These are phyloP conservation scores for Celoporthe dispersa DNA, from an alignment of 2,329 filamentous ascomycete species.

Conservation along the genomic window DNA sequence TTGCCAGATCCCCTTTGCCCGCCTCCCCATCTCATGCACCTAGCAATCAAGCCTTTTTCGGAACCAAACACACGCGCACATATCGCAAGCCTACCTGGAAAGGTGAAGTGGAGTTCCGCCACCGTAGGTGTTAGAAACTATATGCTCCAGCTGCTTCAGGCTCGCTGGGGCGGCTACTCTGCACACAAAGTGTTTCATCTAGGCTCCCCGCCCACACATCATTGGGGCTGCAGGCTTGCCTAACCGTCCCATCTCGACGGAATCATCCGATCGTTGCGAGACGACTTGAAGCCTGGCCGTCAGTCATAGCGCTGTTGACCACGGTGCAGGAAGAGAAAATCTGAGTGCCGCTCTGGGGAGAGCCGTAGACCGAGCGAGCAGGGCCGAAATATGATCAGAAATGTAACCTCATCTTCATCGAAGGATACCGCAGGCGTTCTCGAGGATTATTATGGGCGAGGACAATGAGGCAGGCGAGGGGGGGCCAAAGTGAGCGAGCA, in stretches of 20 bases:
- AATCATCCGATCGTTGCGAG: not conserved
- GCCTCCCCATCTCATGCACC: not conserved
- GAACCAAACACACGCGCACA: constrained; percentile 8
- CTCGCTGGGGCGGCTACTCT: constrained; percentile 9
- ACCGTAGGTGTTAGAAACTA: constrained; percentile 17
- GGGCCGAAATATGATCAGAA: not conserved
- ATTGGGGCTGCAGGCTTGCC: not conserved
- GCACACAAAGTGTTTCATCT: constrained; percentile 10
- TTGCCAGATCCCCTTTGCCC: not conserved
- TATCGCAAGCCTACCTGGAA: constrained; percentile 23
- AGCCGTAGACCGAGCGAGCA: not conserved
- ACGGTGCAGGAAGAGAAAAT: not conserved
- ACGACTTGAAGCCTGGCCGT: not conserved
- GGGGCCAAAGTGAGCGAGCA: not conserved
- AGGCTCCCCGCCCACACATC: not conserved
- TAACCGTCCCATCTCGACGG: not conserved
- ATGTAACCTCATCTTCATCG: not conserved
- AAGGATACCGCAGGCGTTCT: not conserved
- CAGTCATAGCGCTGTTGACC: too few relatives aligned
- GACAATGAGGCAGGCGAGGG: not conserved
- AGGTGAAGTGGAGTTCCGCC: constrained; percentile 15
- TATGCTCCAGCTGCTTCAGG: not conserved
- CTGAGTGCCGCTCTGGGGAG: not conserved
- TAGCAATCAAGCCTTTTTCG: not conserved
- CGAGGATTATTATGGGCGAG: not conserved